These are phyloP conservation scores for Trichoderma pleuroti DNA, from an alignment of 2,329 filamentous ascomycete genomes.

Conservation along the genomic window DNA sequence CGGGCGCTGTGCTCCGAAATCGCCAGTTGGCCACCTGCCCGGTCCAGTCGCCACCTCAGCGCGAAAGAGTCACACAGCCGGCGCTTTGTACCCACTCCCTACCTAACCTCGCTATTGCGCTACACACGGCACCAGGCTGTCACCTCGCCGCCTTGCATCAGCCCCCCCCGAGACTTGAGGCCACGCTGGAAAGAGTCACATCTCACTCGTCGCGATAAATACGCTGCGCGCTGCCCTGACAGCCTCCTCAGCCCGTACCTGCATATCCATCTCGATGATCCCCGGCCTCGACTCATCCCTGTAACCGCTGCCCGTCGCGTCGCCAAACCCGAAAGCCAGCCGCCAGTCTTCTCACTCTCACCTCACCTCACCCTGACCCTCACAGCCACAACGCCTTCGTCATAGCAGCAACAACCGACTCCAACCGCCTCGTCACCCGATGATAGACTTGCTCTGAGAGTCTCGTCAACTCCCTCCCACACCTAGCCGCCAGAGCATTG, in stretches of 20 bases:
- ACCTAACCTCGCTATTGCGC: constrained; percentile 12
- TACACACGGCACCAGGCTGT: constrained; percentile 25
- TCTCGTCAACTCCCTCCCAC: constrained; percentile 11
- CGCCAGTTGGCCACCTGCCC: constrained; percentile 36
- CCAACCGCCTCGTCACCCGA: constrained; percentile 23
- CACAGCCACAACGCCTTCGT: constrained; percentile 15
- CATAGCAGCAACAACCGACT: constrained; percentile 13
- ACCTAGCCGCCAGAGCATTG: constrained; percentile 30
- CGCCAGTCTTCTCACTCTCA: not conserved
- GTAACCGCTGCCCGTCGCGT: constrained; percentile 8
- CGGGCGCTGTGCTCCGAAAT: constrained; percentile 36
- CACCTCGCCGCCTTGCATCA: constrained; percentile 26
- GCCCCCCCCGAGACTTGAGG: constrained; percentile 36
- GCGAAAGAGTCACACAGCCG: constrained; percentile 36
- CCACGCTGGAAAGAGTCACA: constrained; percentile 29
- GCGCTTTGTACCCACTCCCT: constrained; percentile 22
- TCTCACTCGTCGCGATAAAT: constrained; percentile 31
- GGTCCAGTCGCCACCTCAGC: constrained; percentile 37
- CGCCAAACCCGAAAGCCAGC: constrained; percentile 10
- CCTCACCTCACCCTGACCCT: not conserved
- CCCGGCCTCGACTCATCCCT: constrained; percentile 13
- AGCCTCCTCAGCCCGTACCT: constrained; percentile 24
- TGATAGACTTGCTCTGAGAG: constrained; percentile 35
- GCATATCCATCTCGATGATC: constrained; percentile 31
- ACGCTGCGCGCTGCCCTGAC: constrained; percentile 21